phyloP scores from a whole-genome alignment of 2,329 filamentous ascomycete genomes.

The Colletotrichum endophyticum region DNA sequence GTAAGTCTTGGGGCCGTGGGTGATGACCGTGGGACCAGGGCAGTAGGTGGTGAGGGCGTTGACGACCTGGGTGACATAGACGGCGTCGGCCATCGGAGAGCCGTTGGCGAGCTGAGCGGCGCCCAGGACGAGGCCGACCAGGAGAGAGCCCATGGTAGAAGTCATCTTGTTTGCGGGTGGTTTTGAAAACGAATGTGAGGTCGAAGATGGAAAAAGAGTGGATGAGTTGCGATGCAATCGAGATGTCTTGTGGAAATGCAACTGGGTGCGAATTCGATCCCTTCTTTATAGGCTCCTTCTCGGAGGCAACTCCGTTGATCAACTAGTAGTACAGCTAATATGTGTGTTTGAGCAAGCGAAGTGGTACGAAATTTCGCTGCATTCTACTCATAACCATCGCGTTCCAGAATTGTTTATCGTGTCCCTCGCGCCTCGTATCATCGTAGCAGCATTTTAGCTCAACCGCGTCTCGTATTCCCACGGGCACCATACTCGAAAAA shows the following conservation, averaged over 20 bases:
- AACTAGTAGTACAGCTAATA: not conserved
- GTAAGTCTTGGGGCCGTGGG: conserved; percentile 47
- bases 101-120: not conserved
- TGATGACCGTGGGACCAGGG: conserved; percentile 45
- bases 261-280: not conserved
- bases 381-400: not conserved
- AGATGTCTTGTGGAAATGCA: not conserved
- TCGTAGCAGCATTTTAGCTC: not conserved
- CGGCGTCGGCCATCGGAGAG: not conserved
- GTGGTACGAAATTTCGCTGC: not conserved
- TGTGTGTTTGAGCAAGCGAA: not conserved
- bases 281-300: not conserved
- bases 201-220: not conserved
- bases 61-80: conserved; percentile 36
- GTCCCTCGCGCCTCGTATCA: not conserved
- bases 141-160: not conserved
- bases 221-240: not conserved
- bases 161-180: not conserved
- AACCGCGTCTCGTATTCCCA: not conserved
- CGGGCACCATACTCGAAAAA: not conserved
- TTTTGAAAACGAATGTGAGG: not conserved
- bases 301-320: not conserved
- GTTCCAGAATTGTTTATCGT: not conserved
- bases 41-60: conserved; percentile 44
- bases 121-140: not conserved